Base-by-base conservation (phyloP, 108 stramenopile genomes). In the Craspedostauros australis region DNA sequence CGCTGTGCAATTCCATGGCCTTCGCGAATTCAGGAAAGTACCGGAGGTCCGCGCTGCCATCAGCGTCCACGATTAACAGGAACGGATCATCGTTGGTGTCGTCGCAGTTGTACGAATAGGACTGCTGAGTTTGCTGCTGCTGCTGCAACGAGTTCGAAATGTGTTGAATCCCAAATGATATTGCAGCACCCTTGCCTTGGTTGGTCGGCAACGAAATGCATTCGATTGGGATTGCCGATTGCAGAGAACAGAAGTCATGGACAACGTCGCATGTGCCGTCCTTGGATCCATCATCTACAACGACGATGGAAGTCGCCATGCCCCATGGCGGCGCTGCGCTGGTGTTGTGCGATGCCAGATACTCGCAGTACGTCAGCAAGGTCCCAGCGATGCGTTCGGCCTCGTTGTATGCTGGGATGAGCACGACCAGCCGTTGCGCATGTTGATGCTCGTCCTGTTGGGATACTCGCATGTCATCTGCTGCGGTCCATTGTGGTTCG, bases 321-420 rank as follows among this genome's bases (percentile, higher is more conserved):
- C 9, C 6, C 30, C 28, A 29, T 25, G 52, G 3, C 4, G 30
- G 9, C 57, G 23, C n/a, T 48, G 39, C 12, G 46, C 52, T 19
- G 46, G 46, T 33, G 30, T 50, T 14, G n/a, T 23, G 42, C 16
- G 48, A 18, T 0, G 39, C 32, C 51, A 90, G 55, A 39, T 68
- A 76, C 40, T 64, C 38, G 23, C 55, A 39, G 45, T 86, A 86
- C 8, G 26, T 47, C n/a, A 51, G 39, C 8, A 90, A 47, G 5
- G 88, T 86, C 14, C 45, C 33, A 22, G 56, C 61, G 32, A 90
- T 90, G n/a, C 88, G 77, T 53, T 70, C 15, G 30, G 41, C 60
- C 60, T 90, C 88, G 63, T 90, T 90, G 54, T 75, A 90, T 0
- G 88, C 88, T 28, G 88, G 88, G 24, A 90, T 61, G 28, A 89